Base-by-base conservation (phyloP, 495 filamentous ascomycete species). In the Podospora pseudopauciseta region DNA sequence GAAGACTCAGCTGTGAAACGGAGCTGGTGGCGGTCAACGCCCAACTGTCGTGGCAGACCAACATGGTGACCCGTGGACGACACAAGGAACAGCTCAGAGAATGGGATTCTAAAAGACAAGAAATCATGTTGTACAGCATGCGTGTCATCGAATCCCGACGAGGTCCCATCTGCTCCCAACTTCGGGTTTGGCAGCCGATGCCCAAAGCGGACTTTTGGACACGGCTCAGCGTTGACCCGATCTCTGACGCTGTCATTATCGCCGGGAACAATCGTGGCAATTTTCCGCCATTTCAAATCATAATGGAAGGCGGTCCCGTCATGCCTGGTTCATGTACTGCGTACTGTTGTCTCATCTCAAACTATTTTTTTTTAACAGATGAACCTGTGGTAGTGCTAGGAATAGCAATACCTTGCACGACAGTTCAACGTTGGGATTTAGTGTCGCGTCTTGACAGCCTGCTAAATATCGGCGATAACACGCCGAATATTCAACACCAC, bases 31-130 rank as follows among this genome's bases (percentile, higher is more conserved):
- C n/a, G n/a, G 23, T 26, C 55, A 58, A 16, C 54, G 62, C 62
- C 62, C 62, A 26, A 64, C 62, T 27, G 62, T 54, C 62, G 62
- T 64, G 62, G 62, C 62, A 64, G 44, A 39, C 32, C n/a, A 4
- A 15, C 20, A 58, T 26, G 18, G 18, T 58, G 23, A 58, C 23
- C 55, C n/a, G 55, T 58, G 55, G 55, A 58, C n/a, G n/a, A 13
- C 11, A 15, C 55, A 9, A 49, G 39, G 55, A 58, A 58, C 55
- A 26, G 11, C 55, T 7, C 55, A 26, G 23, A 26, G 18, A n/a
- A 58, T 9, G 39, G 7, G 15, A 49, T 49, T 49, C 13, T 49
- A 13, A 13, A 13, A 13, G 15, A 11, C 34, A 13, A 11, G 39
- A 49, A 49, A 49, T 49, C 0, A 49, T 49, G 39, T 49, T 11